phyloP scores from a whole-genome alignment of 164 flowering plant species.

The Sextonia rubra region DNA sequence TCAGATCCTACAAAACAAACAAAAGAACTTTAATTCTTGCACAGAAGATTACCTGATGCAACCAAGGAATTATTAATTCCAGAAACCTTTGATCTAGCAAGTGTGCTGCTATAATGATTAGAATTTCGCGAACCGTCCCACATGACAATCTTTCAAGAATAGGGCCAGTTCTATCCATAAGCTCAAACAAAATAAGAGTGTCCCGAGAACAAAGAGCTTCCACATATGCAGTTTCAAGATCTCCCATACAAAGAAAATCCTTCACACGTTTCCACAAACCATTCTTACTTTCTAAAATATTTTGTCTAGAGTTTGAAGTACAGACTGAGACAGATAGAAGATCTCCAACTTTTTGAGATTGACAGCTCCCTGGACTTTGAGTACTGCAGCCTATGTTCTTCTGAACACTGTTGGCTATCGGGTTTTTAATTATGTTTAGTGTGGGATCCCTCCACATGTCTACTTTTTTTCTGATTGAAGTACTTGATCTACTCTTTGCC shows the following conservation, averaged over 20 bases:
- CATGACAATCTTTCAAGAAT: constrained; percentile 59
- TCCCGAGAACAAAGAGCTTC: constrained; percentile 71
- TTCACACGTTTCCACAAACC: constrained; percentile 35
- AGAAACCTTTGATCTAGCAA: constrained; percentile 54
- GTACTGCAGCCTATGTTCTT: constrained; percentile 21
- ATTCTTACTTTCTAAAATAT: constrained; percentile 16
- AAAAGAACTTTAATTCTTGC: too few relatives aligned
- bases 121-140: constrained; percentile 51
- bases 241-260: constrained; percentile 54
- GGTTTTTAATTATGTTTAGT: constrained; percentile 27
- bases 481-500: constrained; percentile 30
- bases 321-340: constrained; percentile 19
- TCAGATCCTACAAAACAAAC: too few relatives aligned
- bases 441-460: constrained; percentile 37
- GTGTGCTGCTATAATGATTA: constrained; percentile 46
- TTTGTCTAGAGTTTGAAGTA: constrained; percentile 15
- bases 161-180: constrained; percentile 80
- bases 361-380: constrained; percentile 8
- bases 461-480: constrained; percentile 26
- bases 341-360: constrained; percentile 30
- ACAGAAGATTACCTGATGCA: constrained; percentile 61
- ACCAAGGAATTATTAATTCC: constrained; percentile 72
- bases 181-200: constrained; percentile 56
- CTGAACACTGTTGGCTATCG: constrained; percentile 21
- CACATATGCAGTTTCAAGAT: constrained; percentile 70